Evolutionary conservation across 331 rosid genomes (phyloP).

Genomic region (Malus hybrid): DNA sequence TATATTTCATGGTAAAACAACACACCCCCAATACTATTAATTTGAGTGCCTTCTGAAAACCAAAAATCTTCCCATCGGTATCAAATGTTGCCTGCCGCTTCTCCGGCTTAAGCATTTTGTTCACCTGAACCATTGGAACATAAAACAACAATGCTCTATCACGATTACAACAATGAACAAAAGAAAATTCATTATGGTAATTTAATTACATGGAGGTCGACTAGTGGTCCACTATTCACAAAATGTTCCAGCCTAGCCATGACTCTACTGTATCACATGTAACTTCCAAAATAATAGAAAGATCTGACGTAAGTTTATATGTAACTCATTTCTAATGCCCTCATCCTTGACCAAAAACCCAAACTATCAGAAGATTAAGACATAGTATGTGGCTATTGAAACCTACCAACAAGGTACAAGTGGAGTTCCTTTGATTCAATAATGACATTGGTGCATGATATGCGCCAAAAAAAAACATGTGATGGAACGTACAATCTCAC

Average conservation of each 20-base stretch:
- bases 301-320: not conserved
- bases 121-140: constrained; percentile 39
- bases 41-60: constrained; percentile 84
- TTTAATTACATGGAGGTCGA: not conserved
- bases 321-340: not conserved
- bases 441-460: not conserved
- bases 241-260: not conserved
- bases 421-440: not conserved
- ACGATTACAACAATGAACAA: not conserved
- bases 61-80: constrained; percentile 67
- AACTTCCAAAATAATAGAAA: not conserved
- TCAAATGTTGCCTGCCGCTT: constrained; percentile 79
- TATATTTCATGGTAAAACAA: not conserved
- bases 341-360: not conserved
- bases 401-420: not conserved
- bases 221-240: not conserved
- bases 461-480: not conserved
- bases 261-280: not conserved
- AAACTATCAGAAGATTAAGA: not conserved
- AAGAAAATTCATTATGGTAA: not conserved
- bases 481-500: not conserved
- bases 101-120: constrained; percentile 85
- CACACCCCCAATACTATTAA: constrained; percentile 79
- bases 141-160: not conserved
- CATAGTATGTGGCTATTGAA: not conserved